These are phyloP conservation scores for Metschnikowia drakensbergensis DNA, from an alignment of 805 yeast species.

Conservation along the genomic window DNA sequence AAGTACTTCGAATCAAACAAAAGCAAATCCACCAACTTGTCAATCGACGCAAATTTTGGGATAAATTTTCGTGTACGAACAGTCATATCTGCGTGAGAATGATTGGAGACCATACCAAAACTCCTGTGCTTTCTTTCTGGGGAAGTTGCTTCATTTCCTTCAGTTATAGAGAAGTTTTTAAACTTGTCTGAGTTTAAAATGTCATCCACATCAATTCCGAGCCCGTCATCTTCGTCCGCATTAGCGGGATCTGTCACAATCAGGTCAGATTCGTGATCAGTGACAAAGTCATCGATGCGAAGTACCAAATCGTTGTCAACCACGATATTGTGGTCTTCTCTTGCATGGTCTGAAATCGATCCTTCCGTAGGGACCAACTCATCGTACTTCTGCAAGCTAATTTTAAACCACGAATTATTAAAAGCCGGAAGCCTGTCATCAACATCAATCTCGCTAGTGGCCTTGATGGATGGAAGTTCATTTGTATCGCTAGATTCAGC, in stretches of 20 bases:
- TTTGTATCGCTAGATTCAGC: background rate
- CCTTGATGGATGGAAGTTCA: background rate
- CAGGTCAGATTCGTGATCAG: conserved; percentile 8
- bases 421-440: conserved; percentile 30
- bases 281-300: conserved; percentile 22
- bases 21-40: conserved; percentile 72
- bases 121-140: conserved; percentile 17
- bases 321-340: conserved; percentile 22
- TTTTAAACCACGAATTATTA: conserved; percentile 34
- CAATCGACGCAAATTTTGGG: conserved; percentile 58
- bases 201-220: conserved; percentile 43
- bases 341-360: background rate
- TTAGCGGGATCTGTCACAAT: background rate
- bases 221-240: conserved; percentile 27
- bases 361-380: conserved; percentile 18
- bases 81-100: conserved; percentile 2
- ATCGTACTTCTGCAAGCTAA: conserved; percentile 34
- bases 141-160: conserved; percentile 14
- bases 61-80: conserved; percentile 18
- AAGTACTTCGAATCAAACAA: conserved; percentile 66
- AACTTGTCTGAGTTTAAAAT: conserved; percentile 39
- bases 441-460: conserved; percentile 15
- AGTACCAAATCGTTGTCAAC: conserved; percentile 19
- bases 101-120: conserved; percentile 20
- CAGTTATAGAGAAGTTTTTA: conserved; percentile 23